Evolutionary conservation across 768 basidiomycete genomes (phyloP), one percentile per base, ranked within the genome.

Genomic region (Leccinum uliginosum): DNA sequence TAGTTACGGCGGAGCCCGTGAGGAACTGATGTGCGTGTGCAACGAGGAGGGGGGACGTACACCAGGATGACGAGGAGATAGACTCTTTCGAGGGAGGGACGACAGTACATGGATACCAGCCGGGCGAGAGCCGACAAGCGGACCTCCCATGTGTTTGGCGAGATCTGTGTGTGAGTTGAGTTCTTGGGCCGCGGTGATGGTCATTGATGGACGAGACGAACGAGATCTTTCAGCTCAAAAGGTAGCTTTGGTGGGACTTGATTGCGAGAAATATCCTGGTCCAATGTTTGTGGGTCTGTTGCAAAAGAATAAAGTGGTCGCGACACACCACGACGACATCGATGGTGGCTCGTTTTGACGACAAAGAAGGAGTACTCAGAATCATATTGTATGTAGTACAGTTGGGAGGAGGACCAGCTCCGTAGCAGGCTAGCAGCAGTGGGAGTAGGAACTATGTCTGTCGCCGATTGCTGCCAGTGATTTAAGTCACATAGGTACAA

Each of bases 21-120:
- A 64, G 57, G 8, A 38, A n/a, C n/a, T 19, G 40, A 12, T 43
- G 40, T 19, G 19, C 12, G 11, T 12, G 26, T 24, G 40, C 5
- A 9, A 9, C 45, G 23, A 34, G 2, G 27, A 8, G 6, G 17
- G 19, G 27, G 44, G 23, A 68, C 77, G 21, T 60, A 83, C 82
- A 76, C 35, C 26, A 82, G 43, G 35, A 67, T 67, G 54, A 75
- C n/a, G 19, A 72, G 17, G 14, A 75, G 56, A 72, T 77, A 83
- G 44, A 71, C 54, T 23, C 74, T 67, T 59, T 83, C 82, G 55
- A 83, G 68, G 14, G 65, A 56, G 6, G 78, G 79, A 50, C 76
- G 75, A 60, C 74, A 70, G 62, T 76, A 81, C 6, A 70, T 74
- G 12, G 72, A 70, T 15, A 74, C 72, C 27, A 75, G 58, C 19